phyloP scores from a whole-genome alignment of 2,329 filamentous ascomycete species.

The Calycina herbarum region DNA sequence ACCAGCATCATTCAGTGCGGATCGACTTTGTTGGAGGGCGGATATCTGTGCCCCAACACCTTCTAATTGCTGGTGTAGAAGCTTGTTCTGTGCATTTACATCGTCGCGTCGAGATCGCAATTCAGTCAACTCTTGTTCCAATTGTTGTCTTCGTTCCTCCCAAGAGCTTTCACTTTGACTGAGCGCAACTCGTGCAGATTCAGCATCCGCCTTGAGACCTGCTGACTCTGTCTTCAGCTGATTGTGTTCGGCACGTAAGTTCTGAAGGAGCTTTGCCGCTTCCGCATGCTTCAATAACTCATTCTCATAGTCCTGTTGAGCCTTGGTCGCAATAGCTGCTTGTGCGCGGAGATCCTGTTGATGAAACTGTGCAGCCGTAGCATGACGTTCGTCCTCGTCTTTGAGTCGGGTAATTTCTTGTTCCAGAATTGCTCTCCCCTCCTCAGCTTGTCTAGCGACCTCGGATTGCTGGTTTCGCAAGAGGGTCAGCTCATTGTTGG shows the following conservation, averaged over 20 bases:
- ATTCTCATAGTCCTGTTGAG: constrained; percentile 92
- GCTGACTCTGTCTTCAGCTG: constrained; percentile 77
- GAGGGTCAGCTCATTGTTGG: constrained; percentile 78
- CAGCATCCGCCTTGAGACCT: constrained; percentile 74
- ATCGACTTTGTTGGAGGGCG: constrained; percentile 73
- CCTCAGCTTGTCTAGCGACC: constrained; percentile 66
- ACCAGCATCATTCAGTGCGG: constrained; percentile 52
- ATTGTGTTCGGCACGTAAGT: constrained; percentile 77
- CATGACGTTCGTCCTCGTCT: constrained; percentile 78
- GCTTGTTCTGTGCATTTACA: constrained; percentile 82
- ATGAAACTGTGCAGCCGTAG: constrained; percentile 78
- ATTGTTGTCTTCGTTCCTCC: constrained; percentile 75
- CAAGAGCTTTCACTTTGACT: constrained; percentile 83
- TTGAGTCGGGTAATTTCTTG: constrained; percentile 78
- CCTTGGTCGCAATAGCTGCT: constrained; percentile 87
- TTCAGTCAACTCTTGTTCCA: constrained; percentile 82
- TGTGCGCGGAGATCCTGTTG: constrained; percentile 91
- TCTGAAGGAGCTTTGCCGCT: constrained; percentile 82
- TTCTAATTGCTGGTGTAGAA: constrained; percentile 88
- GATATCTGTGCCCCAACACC: constrained; percentile 77
- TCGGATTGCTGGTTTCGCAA: constrained; percentile 82
- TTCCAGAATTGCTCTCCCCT: constrained; percentile 79
- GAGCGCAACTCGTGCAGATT: constrained; percentile 79
- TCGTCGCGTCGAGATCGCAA: constrained; percentile 79
- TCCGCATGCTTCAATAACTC: constrained; percentile 95